Evolutionary conservation across 176 grass and related monocot species (phyloP).

Genomic region (Ampelocalamus luodianensis): DNA sequence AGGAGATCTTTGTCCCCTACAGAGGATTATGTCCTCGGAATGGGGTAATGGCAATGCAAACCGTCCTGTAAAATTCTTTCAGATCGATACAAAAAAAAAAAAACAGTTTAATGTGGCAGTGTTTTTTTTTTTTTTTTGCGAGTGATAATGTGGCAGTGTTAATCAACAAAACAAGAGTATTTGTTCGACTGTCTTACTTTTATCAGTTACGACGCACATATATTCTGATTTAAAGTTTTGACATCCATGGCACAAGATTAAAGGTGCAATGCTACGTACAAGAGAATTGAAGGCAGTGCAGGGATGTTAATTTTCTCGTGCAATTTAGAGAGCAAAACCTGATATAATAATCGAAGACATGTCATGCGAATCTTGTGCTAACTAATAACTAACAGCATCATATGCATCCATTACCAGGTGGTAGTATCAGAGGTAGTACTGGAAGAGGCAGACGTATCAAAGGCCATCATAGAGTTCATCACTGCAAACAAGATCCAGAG

Average conservation of each 20-base stretch:
- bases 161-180: not conserved
- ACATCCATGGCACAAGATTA: not conserved
- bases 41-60: slow-evolving; percentile 49
- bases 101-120: not conserved
- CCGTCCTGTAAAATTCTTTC: not conserved
- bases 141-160: not conserved
- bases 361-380: not conserved
- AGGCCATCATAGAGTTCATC: slow-evolving; percentile 76
- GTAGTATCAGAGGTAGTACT: slow-evolving; percentile 67
- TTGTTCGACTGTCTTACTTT: not conserved
- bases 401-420: slow-evolving; percentile 42
- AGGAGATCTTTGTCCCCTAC: slow-evolving; percentile 71
- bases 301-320: not conserved
- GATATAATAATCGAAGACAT: not conserved
- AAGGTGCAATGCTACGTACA: not conserved
- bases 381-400: not conserved
- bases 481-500: slow-evolving; percentile 65
- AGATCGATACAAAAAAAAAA: not conserved
- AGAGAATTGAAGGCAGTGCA: not conserved
- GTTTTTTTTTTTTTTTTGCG: too few relatives aligned
- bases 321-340: not conserved
- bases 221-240: not conserved
- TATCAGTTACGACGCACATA: not conserved
- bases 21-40: slow-evolving; percentile 73
- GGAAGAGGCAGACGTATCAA: slow-evolving; percentile 78